Percentiles rank a stretch among this genome's conserved stretches.
phyloP scores from a whole-genome alignment of 331 rosid species.

The Erythrophleum ivorense region DNA sequence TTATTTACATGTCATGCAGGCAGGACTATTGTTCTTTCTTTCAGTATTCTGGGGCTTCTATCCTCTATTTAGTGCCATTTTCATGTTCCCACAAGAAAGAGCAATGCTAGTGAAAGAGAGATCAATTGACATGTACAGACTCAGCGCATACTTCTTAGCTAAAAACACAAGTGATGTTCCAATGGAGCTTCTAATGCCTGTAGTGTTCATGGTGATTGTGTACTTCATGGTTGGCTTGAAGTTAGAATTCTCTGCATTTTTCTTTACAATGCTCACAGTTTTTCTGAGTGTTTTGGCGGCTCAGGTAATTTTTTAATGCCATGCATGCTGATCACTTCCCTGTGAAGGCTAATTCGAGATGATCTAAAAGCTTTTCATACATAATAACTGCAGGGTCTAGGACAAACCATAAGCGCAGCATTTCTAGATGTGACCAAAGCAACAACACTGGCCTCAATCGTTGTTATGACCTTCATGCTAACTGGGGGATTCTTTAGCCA shows the following conservation, averaged over 20 bases:
- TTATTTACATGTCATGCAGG: slow-evolving; percentile 12
- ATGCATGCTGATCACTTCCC: background rate
- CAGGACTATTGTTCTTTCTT: slow-evolving; percentile 9
- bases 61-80: slow-evolving; percentile 16
- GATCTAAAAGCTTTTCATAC: background rate
- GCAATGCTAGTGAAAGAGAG: slow-evolving; percentile 33
- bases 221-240: slow-evolving; percentile 28
- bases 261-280: background rate
- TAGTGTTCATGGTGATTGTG: slow-evolving; percentile 13
- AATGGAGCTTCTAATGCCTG: slow-evolving; percentile 22
- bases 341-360: slow-evolving; percentile 3
- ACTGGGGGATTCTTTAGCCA: slow-evolving; percentile 29
- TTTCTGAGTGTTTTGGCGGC: slow-evolving; percentile 12
- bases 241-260: slow-evolving; percentile 12
- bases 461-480: slow-evolving; percentile 27
- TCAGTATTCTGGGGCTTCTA: slow-evolving; percentile 30
- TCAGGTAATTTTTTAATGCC: slow-evolving; percentile 1
- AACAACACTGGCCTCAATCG: slow-evolving; percentile 19
- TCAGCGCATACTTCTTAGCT: slow-evolving; percentile 28
- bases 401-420: slow-evolving; percentile 23
- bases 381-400: slow-evolving; percentile 15
- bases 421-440: slow-evolving; percentile 28
- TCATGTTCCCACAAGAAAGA: slow-evolving; percentile 31
- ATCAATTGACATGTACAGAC: slow-evolving; percentile 10
- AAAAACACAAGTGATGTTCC: slow-evolving; percentile 8